Conservation (phyloP, 306 rosid species). For the Trifolium dubium region DNA sequence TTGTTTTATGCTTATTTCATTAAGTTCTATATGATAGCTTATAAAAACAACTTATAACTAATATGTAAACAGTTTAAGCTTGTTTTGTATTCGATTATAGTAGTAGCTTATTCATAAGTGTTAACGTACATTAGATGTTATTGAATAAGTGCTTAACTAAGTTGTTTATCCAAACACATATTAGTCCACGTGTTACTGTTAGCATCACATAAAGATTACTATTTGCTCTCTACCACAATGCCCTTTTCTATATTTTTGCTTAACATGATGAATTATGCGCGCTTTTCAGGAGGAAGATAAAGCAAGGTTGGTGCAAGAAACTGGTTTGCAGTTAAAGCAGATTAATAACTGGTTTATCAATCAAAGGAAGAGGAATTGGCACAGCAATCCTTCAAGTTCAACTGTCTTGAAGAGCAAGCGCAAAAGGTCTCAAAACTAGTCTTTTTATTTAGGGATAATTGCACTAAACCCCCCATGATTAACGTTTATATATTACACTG, state of each 20-base stretch:
- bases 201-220: not conserved
- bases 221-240: too few relatives aligned
- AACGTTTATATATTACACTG: not conserved
- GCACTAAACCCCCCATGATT: not conserved
- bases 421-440: slow-evolving; percentile 60
- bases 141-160: not conserved
- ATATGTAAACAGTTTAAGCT: not conserved
- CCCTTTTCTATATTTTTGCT: too few relatives aligned
- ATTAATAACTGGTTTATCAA: slow-evolving; percentile 96
- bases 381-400: slow-evolving; percentile 84
- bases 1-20: too few relatives aligned
- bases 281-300: slow-evolving; percentile 85
- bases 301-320: slow-evolving; percentile 85
- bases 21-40: not conserved
- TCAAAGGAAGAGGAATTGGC: slow-evolving; percentile 97
- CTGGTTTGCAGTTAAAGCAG: slow-evolving; percentile 92
- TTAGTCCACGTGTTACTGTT: not conserved
- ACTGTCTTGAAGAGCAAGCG: slow-evolving; percentile 89
- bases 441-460: not conserved
- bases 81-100: not conserved
- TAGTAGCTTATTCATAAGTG: not conserved
- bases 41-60: not conserved
- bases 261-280: not conserved
- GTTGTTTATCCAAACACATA: not conserved
- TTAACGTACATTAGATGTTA: not conserved